Evolutionary conservation across 2,329 filamentous ascomycete genomes (phyloP).

Genomic region (Teratosphaeria gauchensis): DNA sequence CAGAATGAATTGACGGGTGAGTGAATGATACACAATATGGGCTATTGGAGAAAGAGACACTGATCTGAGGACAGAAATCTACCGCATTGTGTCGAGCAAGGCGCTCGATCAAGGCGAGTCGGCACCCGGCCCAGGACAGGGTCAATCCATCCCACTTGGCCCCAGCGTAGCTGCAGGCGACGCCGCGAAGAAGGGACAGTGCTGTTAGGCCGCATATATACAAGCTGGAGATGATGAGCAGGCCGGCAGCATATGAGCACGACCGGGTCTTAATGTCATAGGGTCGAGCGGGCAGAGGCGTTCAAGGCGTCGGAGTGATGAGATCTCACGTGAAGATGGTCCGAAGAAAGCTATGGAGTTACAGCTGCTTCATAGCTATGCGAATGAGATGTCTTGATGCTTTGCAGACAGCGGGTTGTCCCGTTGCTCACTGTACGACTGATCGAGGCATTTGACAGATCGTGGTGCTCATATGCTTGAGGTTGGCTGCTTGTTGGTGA

Average conservation of each 20-base stretch:
- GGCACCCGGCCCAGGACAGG: constrained; percentile 62
- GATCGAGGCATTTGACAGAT: too few species aligned
- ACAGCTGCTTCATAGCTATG: neutral
- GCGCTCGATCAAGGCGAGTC: constrained; percentile 83
- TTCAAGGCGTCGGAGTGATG: neutral
- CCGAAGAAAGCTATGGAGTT: neutral
- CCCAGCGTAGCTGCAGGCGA: constrained; percentile 78
- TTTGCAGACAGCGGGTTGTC: neutral
- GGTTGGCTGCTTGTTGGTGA: too few species aligned
- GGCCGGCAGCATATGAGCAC: neutral
- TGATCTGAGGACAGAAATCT: constrained; percentile 65
- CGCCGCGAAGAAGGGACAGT: constrained; percentile 69
- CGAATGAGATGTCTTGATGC: neutral
- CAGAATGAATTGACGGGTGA: constrained; percentile 97
- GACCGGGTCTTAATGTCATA: neutral
- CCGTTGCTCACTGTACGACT: too few species aligned
- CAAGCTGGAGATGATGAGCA: neutral
- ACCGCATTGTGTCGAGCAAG: constrained; percentile 97
- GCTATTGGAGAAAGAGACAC: neutral
- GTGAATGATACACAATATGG: constrained; percentile 22
- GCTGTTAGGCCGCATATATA: constrained; percentile 48
- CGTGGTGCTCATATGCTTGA: too few species aligned
- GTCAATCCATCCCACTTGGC: constrained; percentile 68
- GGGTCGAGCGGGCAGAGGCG: neutral
- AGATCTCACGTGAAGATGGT: neutral